Percentiles rank a stretch among this genome's conserved stretches.
Conservation (phyloP, 225 moss, liverwort and hornwort genomes). For the Marchantia paleacea region DNA sequence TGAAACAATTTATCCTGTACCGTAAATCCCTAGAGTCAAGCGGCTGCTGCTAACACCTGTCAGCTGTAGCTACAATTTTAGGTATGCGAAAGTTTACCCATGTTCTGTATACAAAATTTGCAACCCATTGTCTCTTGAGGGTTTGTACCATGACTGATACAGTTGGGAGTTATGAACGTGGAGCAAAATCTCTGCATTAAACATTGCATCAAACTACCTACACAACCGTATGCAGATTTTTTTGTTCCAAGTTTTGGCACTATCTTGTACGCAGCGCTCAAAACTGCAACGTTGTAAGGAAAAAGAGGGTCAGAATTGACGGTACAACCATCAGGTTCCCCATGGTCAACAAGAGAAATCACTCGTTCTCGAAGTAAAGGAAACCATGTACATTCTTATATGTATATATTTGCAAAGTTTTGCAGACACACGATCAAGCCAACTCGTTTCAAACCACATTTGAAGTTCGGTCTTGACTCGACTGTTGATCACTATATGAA, state of each 20-base stretch:
- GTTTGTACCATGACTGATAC: not conserved
- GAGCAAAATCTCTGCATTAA: not conserved
- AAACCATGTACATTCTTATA: not conserved
- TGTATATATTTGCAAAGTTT: not conserved
- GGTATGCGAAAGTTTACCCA: not conserved
- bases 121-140: not conserved
- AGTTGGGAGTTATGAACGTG: not conserved
- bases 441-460: not conserved
- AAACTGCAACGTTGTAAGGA: not conserved
- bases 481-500: not conserved
- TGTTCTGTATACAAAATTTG: not conserved
- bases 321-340: not conserved
- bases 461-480: not conserved
- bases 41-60: not conserved
- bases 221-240: not conserved
- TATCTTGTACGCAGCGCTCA: not conserved
- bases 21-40: constrained; percentile 8
- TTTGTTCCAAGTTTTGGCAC: not conserved
- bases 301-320: no score
- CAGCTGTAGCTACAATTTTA: not conserved
- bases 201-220: not conserved
- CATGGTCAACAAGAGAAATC: not conserved
- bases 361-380: not conserved
- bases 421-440: not conserved
- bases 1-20: constrained; percentile 3